phyloP scores from a whole-genome alignment of 2,329 filamentous ascomycete genomes.

The Hortaea sp. region DNA sequence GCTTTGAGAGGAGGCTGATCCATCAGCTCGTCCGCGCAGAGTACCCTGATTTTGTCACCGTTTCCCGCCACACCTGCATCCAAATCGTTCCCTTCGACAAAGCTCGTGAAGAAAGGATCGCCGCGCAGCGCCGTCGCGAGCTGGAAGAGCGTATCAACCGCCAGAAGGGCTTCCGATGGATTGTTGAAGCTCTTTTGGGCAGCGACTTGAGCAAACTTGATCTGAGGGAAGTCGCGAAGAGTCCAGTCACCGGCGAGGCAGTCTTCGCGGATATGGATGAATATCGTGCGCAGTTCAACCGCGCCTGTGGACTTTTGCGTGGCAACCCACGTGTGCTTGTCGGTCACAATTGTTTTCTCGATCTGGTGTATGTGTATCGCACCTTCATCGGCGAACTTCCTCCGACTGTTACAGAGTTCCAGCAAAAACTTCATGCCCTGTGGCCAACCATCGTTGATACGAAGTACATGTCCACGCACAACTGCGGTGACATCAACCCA shows the following conservation, averaged over 20 bases:
- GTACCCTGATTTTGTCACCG: constrained; percentile 39
- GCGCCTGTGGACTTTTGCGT: constrained; percentile 33
- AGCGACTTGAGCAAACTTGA: constrained; percentile 29
- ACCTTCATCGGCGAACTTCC: constrained; percentile 52
- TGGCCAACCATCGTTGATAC: constrained; percentile 53
- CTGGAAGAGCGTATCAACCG: constrained; percentile 31
- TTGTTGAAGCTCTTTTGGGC: constrained; percentile 38
- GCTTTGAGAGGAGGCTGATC: constrained; percentile 55
- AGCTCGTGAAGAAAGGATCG: constrained; percentile 34
- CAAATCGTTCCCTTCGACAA: constrained; percentile 33
- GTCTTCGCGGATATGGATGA: constrained; percentile 27
- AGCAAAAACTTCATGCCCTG: constrained; percentile 37
- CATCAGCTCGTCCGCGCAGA: constrained; percentile 57
- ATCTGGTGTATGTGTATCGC: constrained; percentile 54
- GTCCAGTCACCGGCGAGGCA: constrained; percentile 23
- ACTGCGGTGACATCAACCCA: constrained; percentile 43
- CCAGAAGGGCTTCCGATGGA: constrained; percentile 41
- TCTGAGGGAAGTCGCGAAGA: constrained; percentile 26
- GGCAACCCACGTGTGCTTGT: constrained; percentile 43
- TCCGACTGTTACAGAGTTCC: constrained; percentile 43
- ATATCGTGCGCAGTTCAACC: constrained; percentile 28
- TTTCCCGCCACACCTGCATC: constrained; percentile 34
- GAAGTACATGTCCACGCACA: constrained; percentile 52
- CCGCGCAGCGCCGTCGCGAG: constrained; percentile 27
- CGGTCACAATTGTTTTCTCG: constrained; percentile 56